Percentiles rank a stretch among this genome's conserved stretches.
phyloP scores from a whole-genome alignment of 225 moss, liverwort and hornwort species.

The Pseudoscleropodium purum region DNA sequence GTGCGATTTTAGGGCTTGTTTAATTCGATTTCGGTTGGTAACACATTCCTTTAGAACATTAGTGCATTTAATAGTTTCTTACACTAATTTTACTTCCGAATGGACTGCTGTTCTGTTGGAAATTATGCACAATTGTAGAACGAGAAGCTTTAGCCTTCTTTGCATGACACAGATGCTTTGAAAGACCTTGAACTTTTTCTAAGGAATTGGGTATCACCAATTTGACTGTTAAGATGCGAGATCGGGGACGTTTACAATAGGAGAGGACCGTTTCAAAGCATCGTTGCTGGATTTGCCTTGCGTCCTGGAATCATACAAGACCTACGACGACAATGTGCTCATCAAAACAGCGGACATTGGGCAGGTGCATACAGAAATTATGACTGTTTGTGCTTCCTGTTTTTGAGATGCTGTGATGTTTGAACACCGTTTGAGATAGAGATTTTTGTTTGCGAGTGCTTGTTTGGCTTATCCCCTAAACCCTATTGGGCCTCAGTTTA shows the following conservation, averaged over 20 bases:
- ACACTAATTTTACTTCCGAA: not conserved
- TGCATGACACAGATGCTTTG: not conserved
- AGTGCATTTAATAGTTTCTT: not conserved
- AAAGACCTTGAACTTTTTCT: not conserved
- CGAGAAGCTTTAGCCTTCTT: not conserved
- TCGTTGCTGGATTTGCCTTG: slow-evolving; percentile 85
- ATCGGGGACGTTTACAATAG: slow-evolving; percentile 73
- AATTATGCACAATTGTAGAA: not conserved
- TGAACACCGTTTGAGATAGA: not conserved
- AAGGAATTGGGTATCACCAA: not conserved
- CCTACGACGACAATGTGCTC: slow-evolving; percentile 96
- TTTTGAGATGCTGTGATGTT: not conserved
- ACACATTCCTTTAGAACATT: not conserved
- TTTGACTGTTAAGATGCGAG: slow-evolving; percentile 56
- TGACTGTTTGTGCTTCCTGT: not conserved
- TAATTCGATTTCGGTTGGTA: not conserved
- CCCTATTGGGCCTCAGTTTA: not conserved
- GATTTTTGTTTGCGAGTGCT: not conserved
- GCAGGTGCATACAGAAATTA: slow-evolving; percentile 39
- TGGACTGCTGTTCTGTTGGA: not conserved
- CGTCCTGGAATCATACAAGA: slow-evolving; percentile 92
- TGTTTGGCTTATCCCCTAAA: not conserved
- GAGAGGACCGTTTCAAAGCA: slow-evolving; percentile 70
- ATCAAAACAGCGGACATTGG: slow-evolving; percentile 97
- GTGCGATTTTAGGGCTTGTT: not conserved